phyloP scores from a whole-genome alignment of 352 stramenopile genomes.

The Phytopythium delawarense region DNA sequence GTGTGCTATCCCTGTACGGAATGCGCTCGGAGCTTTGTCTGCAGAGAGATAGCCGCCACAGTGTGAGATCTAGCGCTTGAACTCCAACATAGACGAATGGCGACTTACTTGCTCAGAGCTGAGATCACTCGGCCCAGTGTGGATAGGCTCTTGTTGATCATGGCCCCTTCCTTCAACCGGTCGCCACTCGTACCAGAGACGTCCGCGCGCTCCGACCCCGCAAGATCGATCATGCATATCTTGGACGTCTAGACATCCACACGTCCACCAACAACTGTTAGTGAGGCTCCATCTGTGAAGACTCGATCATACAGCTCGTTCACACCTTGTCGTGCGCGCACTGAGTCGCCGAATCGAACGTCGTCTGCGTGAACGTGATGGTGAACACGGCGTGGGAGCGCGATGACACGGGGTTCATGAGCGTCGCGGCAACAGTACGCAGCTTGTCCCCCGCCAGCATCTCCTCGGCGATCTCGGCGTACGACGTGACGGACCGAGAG shows the following conservation, averaged over 20 bases:
- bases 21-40: constrained; percentile 57
- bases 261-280: background rate
- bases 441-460: constrained; percentile 92
- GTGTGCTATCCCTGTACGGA: constrained; percentile 81
- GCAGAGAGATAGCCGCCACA: background rate
- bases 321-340: constrained; percentile 62
- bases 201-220: constrained; percentile 77
- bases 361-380: constrained; percentile 89
- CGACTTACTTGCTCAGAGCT: constrained; percentile 63
- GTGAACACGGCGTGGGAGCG: constrained; percentile 97
- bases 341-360: constrained; percentile 54
- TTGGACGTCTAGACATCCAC: constrained; percentile 55
- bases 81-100: background rate
- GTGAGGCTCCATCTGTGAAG: background rate
- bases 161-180: constrained; percentile 87
- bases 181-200: constrained; percentile 81
- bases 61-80: background rate
- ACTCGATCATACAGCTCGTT: background rate
- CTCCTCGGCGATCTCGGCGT: constrained; percentile 76
- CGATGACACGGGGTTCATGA: constrained; percentile 96
- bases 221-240: constrained; percentile 85
- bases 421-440: constrained; percentile 90
- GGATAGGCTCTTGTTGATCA: constrained; percentile 92
- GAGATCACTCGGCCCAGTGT: constrained; percentile 88
- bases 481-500: constrained; percentile 59